Percentiles rank a stretch among this genome's conserved stretches.
These are phyloP conservation scores for Fusarium ambrosium DNA, from an alignment of 2,329 filamentous ascomycete species.

Conservation along the genomic window DNA sequence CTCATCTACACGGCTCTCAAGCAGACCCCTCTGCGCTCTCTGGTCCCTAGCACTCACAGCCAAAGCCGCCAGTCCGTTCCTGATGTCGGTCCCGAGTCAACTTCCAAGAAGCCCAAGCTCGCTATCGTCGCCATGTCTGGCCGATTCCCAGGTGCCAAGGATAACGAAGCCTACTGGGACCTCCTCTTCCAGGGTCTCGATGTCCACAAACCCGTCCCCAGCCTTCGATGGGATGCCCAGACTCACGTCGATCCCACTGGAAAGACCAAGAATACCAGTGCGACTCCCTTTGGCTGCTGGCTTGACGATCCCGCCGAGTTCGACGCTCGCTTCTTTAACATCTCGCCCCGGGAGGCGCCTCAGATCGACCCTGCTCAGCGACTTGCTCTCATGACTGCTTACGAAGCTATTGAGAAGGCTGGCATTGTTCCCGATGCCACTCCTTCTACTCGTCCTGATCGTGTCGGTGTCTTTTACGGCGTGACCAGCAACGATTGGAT, in stretches of 20 bases:
- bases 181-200: slow-evolving; percentile 74
- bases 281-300: slow-evolving; percentile 56
- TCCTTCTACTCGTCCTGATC: slow-evolving; percentile 68
- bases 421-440: slow-evolving; percentile 74
- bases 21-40: slow-evolving; percentile 26
- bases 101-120: slow-evolving; percentile 31
- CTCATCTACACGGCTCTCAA: slow-evolving; percentile 40
- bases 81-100: rapidly evolving
- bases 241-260: slow-evolving; percentile 65
- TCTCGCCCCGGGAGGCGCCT: slow-evolving; percentile 63
- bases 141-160: slow-evolving; percentile 72
- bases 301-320: slow-evolving; percentile 76
- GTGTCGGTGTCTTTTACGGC: slow-evolving; percentile 81
- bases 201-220: slow-evolving; percentile 68
- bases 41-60: not conserved
- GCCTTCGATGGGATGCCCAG: slow-evolving; percentile 39
- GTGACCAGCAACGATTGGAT: slow-evolving; percentile 84
- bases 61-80: rapidly evolving
- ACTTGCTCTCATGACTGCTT: slow-evolving; percentile 74
- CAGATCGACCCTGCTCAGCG: slow-evolving; percentile 75
- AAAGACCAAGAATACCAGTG: slow-evolving; percentile 72
- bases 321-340: slow-evolving; percentile 79
- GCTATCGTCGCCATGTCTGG: slow-evolving; percentile 77
- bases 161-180: slow-evolving; percentile 73
- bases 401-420: slow-evolving; percentile 77